Evolutionary conservation across 2,329 filamentous ascomycete genomes (phyloP).

Genomic region (Pseudopyricularia cyperi): DNA sequence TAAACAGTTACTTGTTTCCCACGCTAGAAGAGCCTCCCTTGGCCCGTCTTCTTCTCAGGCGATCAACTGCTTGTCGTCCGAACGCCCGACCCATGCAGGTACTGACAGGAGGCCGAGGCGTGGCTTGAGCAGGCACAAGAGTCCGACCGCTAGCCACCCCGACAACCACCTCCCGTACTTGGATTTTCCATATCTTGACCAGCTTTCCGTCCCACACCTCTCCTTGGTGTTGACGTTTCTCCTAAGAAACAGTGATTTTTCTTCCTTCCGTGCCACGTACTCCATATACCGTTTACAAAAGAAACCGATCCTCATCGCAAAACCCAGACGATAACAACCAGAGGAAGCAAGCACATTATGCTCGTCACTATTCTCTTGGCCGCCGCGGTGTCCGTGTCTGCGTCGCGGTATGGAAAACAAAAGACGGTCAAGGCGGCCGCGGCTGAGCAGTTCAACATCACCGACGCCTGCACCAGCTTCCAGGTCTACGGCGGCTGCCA

Average conservation of each 20-base stretch:
- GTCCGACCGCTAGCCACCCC: neutral
- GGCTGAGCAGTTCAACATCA: neutral
- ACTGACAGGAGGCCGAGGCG: neutral
- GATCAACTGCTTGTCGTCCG: neutral
- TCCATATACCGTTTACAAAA: neutral
- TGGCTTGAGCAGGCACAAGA: neutral
- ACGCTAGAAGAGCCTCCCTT: neutral
- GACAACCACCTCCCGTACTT: neutral
- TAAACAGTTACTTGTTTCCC: neutral
- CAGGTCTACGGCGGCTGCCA: conserved; percentile 1
- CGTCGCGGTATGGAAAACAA: neutral
- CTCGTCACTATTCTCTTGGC: neutral
- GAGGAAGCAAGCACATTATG: neutral
- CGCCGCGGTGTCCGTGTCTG: neutral
- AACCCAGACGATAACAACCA: neutral
- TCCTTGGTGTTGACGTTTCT: neutral
- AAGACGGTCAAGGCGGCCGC: neutral
- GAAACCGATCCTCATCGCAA: neutral
- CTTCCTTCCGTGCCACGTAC: too few species aligned
- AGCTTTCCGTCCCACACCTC: neutral
- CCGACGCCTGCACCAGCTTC: neutral
- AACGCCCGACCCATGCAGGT: neutral
- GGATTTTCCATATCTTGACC: neutral
- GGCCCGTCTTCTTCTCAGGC: neutral
- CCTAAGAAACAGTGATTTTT: neutral